A percentile compares a stretch with the other conserved stretches of the same genome.
These are phyloP conservation scores for Globomyces pollinis-pini DNA, from an alignment of 192 early-diverging fungal genomes.

Conservation along the genomic window DNA sequence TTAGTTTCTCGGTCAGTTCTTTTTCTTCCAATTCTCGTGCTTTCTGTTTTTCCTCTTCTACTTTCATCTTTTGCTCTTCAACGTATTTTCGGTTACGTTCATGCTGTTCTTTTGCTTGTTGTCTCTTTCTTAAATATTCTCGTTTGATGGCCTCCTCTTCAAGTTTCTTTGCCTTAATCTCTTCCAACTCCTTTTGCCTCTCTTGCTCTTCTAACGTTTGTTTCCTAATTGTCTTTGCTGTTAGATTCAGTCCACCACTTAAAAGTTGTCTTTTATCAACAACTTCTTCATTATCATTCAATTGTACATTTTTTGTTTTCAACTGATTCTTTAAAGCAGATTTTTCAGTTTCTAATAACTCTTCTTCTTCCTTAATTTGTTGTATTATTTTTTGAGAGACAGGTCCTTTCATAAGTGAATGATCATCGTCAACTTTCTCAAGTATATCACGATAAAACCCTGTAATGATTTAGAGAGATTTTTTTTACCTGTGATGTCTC, in stretches of 20 bases:
- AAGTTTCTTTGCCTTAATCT: background rate
- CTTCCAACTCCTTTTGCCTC: slow-evolving; percentile 24
- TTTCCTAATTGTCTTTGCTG: slow-evolving; percentile 36
- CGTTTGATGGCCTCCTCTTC: slow-evolving; percentile 20
- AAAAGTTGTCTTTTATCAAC: slow-evolving; percentile 70
- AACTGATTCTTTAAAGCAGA: slow-evolving; percentile 13
- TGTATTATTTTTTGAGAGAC: slow-evolving; percentile 11
- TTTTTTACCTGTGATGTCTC: background rate
- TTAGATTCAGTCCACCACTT: slow-evolving; percentile 62
- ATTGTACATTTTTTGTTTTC: slow-evolving; percentile 23
- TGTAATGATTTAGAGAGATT: slow-evolving; percentile 11
- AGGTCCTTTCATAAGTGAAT: slow-evolving; percentile 8
- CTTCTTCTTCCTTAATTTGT: slow-evolving; percentile 21
- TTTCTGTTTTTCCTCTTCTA: slow-evolving; percentile 20
- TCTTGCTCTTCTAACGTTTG: slow-evolving; percentile 34
- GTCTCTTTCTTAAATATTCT: slow-evolving; percentile 26
- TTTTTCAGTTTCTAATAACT: slow-evolving; percentile 21
- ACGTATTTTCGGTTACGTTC: slow-evolving; percentile 39
- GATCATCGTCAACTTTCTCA: slow-evolving; percentile 25
- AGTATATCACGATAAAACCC: slow-evolving; percentile 57
- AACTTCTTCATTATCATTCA: slow-evolving; percentile 67
- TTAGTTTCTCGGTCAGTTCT: slow-evolving; percentile 19
- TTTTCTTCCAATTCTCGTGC: slow-evolving; percentile 16
- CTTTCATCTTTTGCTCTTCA: slow-evolving; percentile 32
- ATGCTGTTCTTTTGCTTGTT: slow-evolving; percentile 44